Evolutionary conservation across 1,284 basidiomycete genomes (phyloP).

Genomic region (Malassezia restricta): DNA sequence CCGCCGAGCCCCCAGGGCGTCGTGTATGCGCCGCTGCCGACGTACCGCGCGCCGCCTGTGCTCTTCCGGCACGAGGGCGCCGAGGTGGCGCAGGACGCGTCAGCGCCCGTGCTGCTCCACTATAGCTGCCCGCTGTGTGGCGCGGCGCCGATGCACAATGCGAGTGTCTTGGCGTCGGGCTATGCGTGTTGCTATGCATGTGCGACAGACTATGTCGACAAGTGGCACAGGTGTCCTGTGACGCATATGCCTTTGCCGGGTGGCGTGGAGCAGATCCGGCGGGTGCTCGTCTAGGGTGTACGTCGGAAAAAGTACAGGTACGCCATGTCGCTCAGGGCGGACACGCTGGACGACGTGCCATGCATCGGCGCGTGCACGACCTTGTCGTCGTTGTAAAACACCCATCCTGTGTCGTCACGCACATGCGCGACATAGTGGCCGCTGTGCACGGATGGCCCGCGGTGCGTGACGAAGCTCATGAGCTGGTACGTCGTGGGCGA

Average conservation of each 20-base stretch:
- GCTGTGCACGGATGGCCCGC: constrained; percentile 19
- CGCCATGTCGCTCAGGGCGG: constrained; percentile 9
- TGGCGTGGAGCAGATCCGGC: constrained; percentile 62
- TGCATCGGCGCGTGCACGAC: constrained; percentile 4
- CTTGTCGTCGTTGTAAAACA: constrained; percentile 24
- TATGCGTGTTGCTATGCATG: constrained; percentile 95
- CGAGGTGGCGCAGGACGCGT: constrained; percentile 19
- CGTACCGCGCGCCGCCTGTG: constrained; percentile 18
- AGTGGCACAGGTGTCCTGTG: constrained; percentile 69
- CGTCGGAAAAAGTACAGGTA: constrained; percentile 30
- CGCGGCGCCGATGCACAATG: constrained; percentile 60
- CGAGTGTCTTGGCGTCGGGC: constrained; percentile 77
- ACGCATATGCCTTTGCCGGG: constrained; percentile 62
- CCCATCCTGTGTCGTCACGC: constrained; percentile 38
- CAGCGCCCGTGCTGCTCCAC: constrained; percentile 41
- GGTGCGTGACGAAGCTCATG: constrained; percentile 15
- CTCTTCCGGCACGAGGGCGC: constrained; percentile 20
- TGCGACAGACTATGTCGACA: constrained; percentile 69
- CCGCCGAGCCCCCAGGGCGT: constrained; percentile 16
- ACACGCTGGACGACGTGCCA: neutral
- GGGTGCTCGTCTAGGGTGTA: constrained; percentile 58
- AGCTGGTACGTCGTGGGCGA: constrained; percentile 3
- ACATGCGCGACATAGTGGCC: constrained; percentile 67
- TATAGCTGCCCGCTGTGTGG: constrained; percentile 82
- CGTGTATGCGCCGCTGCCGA: constrained; percentile 10